Base-by-base conservation (phyloP, 2,329 filamentous ascomycete species). In the Thermothelomyces thermophilus region DNA sequence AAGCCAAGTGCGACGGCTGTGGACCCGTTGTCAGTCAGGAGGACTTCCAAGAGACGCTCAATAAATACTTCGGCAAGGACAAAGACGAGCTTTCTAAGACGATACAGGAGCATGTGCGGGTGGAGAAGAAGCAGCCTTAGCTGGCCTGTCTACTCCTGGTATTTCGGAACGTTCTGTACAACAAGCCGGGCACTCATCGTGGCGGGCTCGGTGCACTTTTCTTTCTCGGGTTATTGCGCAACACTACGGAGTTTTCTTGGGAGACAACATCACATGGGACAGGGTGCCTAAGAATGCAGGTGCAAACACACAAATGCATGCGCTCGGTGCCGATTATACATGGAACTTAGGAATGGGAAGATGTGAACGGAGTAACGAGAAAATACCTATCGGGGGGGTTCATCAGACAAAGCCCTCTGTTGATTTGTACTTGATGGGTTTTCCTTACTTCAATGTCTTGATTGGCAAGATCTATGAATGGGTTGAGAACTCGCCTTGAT, bases 1-100 rank as follows among this genome's bases (percentile, higher is more conserved):
- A 98, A 72, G 93, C 93, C 51, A 93, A 91, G 64, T 98, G 93
- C 68, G 95, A 90, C 0, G 87, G 95, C 59, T 85, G 78, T 16
- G 91, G 93, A 14, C 88, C 94, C 11, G 88, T 95, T 16, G 87
- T 98, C 20, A 85, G 90, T 55, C 84, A 95, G 70, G 81, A 82
- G 48, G 90, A 97, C 62, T 95, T 97, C 60, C 86, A 95, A 63
- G 80, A 76, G 35, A 86, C 90, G 46, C 76, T 91, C 70, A 77
- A 73, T 54, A 82, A 82, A 64, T 83, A 82, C 57, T 73, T 82
- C 58, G 73, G 76, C 52, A 56, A 57, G 26, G 54, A 56, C 24
- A 40, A 51, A 3, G 33, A 48, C 14, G 11, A n/a, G 3, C 17
- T 41, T 5, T 41, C 41, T 19, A 19, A 35, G 7, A 41, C 31